A percentile compares a stretch with the other conserved stretches of the same genome.
Evolutionary conservation across 768 basidiomycete species (phyloP).

Genomic region (Leccinum rimulosum): DNA sequence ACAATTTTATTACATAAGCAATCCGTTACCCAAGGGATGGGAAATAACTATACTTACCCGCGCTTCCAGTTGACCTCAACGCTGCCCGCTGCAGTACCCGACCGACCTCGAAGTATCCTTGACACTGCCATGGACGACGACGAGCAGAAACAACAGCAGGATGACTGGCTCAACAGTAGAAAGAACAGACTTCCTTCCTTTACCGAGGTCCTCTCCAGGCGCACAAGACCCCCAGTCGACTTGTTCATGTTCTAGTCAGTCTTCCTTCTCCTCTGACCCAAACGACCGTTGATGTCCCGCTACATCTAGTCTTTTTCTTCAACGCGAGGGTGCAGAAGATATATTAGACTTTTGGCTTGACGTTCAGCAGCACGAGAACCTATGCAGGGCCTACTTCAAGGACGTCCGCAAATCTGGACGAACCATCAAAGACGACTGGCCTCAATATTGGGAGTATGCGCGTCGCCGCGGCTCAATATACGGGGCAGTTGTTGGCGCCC

Average conservation of each 20-base stretch:
- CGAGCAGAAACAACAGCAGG: constrained; percentile 52
- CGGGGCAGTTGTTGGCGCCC: constrained; percentile 80
- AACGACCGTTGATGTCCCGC: constrained; percentile 5
- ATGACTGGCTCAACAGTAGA: constrained; percentile 72
- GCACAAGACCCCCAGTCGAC: constrained; percentile 93
- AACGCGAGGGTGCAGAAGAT: constrained; percentile 94
- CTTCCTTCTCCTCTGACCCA: not conserved
- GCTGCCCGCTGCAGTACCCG: constrained; percentile 17
- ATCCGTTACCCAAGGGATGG: constrained; percentile 9
- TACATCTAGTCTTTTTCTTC: constrained; percentile 77
- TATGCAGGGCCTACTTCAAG: constrained; percentile 98
- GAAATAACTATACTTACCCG: not conserved
- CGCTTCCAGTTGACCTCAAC: constrained; percentile 19
- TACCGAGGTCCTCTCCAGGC: constrained; percentile 85
- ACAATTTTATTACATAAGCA: constrained; percentile 27
- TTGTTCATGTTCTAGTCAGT: constrained; percentile 99
- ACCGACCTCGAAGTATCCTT: constrained; percentile 6
- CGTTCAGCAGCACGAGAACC: constrained; percentile 98
- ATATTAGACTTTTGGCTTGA: constrained; percentile 98
- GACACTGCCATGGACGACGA: constrained; percentile 49
- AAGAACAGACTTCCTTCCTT: constrained; percentile 82
- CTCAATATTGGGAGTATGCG: constrained; percentile 96
- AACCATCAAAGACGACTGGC: constrained; percentile 96
- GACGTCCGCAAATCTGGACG: constrained; percentile 94
- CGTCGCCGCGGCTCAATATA: constrained; percentile 91